Base-by-base conservation (phyloP, 2,329 filamentous ascomycete genomes). In the Teratosphaeria zuluensis region DNA sequence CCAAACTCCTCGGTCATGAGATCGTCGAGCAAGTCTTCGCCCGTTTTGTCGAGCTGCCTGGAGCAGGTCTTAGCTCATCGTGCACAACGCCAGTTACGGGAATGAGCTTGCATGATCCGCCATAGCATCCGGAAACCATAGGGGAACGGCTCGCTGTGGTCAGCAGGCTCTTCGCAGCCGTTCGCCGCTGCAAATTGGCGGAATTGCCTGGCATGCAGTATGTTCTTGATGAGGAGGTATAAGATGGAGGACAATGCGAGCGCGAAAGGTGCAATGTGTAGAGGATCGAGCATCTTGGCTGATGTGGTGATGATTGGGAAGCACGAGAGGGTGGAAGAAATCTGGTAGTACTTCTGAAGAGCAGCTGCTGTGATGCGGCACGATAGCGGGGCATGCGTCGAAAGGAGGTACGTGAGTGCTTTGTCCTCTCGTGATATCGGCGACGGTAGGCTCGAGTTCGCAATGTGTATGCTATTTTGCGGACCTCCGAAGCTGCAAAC, bases 1-100 rank as follows among this genome's bases (percentile, higher is more conserved):
- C 33, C 28, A 21, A 63, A 58, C 38, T 60, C 53, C n/a, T 55
- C 35, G 3, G 46, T 19, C 19, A 66, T 55, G 48, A 65, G 60
- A 42, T 66, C 62, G 56, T 66, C 64, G 11, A 67, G 53, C 1
- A 64, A 24, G 54, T 65, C 64, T 51, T 64, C 61, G 32, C 64
- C 61, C 21, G n/a, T 56, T n/a, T 52, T 52, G 28, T 53, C 55
- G 8, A 56, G 42, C 42, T 48, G 42, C 42, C 42, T 48, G 19
- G 6, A 21, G 9, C n/a, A 48, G 16, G 16, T 19, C 1, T 21
- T 21, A 48, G n/a, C 19, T 21, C 6, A n/a, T n/a, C 19, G 35
- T 16, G 4, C 35, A 16, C 12, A 14, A 19, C n/a, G 16, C 9
- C 42, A 48, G 6, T 16, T 8, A 48, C 16, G 16, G 42, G 16